phyloP scores from a whole-genome alignment of 2,329 filamentous ascomycete genomes.

The Scytalidium lignicola region DNA sequence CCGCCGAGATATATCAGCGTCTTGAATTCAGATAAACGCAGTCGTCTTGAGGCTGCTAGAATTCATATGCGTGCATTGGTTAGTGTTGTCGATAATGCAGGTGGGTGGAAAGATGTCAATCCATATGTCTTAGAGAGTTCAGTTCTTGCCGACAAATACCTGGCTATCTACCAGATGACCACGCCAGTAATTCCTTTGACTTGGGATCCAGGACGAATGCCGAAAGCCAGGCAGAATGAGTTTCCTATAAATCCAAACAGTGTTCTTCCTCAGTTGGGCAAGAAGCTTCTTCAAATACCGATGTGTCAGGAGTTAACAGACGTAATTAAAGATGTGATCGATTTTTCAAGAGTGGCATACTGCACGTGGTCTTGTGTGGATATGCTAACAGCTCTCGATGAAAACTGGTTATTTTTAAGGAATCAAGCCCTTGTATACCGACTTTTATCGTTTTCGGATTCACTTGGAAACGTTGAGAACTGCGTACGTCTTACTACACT shows the following conservation, averaged over 20 bases:
- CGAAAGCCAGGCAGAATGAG: neutral
- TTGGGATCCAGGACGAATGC: neutral
- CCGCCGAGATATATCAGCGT: neutral
- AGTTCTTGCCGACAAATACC: neutral
- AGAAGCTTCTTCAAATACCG: neutral
- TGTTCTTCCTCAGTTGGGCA: neutral
- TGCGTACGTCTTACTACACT: neutral
- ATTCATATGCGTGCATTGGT: neutral
- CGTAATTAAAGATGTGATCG: neutral
- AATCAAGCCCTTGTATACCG: neutral
- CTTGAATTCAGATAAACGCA: neutral
- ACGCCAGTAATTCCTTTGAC: neutral
- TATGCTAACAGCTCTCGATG: neutral
- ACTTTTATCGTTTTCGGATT: neutral
- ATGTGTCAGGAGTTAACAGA: neutral
- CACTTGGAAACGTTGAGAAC: neutral
- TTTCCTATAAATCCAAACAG: neutral
- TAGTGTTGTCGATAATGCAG: neutral
- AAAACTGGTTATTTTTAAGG: neutral
- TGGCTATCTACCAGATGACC: neutral
- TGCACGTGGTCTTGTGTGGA: neutral
- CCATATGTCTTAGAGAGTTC: conserved; percentile 1
- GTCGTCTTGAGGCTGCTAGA: neutral
- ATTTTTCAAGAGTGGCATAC: neutral
- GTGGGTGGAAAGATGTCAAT: neutral